Conservation (phyloP, 495 filamentous ascomycete species). For the Trichoderma asperelloides region DNA sequence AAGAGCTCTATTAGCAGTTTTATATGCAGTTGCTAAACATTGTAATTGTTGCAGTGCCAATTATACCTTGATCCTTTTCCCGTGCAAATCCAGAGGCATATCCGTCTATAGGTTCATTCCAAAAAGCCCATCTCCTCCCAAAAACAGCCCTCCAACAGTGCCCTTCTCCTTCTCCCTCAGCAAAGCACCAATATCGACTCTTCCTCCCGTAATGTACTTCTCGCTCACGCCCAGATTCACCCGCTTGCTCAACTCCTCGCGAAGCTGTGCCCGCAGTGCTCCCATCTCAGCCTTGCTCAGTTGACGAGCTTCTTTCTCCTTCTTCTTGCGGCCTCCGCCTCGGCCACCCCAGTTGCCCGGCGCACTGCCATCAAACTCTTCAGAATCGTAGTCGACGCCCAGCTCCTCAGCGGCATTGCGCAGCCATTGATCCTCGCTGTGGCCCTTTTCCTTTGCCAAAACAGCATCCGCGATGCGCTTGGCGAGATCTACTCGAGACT, state of each 20-base stretch:
- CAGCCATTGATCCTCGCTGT: slow-evolving; percentile 77
- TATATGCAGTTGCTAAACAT: too few relatives aligned
- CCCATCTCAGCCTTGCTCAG: slow-evolving; percentile 64
- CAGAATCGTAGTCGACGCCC: slow-evolving; percentile 86
- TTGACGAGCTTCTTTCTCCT: slow-evolving; percentile 59
- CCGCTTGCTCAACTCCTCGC: slow-evolving; percentile 56
- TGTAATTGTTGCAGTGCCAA: too few relatives aligned
- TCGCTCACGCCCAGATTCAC: slow-evolving; percentile 91
- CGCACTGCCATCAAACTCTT: slow-evolving; percentile 46
- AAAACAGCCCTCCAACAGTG: slow-evolving; percentile 12
- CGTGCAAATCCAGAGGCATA: too few relatives aligned
- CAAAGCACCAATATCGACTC: slow-evolving; percentile 73
- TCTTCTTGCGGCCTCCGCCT: slow-evolving; percentile 59
- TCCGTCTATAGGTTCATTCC: background rate
- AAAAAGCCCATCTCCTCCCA: slow-evolving; percentile 7
- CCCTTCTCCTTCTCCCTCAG: slow-evolving; percentile 47
- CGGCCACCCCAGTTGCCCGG: slow-evolving; percentile 47
- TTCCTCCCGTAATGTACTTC: slow-evolving; percentile 71
- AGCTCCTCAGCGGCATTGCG: slow-evolving; percentile 81
- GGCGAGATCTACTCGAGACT: slow-evolving; percentile 62
- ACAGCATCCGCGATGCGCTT: slow-evolving; percentile 75
- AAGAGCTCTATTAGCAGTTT: too few relatives aligned
- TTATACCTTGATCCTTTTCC: too few relatives aligned
- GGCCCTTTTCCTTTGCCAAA: slow-evolving; percentile 79
- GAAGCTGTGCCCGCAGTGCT: slow-evolving; percentile 52